Conservation (phyloP, 1,284 basidiomycete species). For the Chalciporus piperatoides region DNA sequence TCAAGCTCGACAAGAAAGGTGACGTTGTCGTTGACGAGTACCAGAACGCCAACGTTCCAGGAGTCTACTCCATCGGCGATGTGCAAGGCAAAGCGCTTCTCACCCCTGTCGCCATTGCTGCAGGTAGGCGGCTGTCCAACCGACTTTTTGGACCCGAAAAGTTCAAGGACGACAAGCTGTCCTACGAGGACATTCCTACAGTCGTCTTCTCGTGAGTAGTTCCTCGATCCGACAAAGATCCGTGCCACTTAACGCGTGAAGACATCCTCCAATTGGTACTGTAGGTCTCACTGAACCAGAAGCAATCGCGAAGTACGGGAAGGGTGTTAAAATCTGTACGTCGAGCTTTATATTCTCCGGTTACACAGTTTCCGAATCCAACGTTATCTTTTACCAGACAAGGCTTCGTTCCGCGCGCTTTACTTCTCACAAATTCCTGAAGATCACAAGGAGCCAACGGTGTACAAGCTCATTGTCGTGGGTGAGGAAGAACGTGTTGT, state of each 20-base stretch:
- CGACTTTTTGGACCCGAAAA: slow-evolving; percentile 84
- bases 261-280: slow-evolving; percentile 90
- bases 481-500: slow-evolving; percentile 93
- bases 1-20: slow-evolving; percentile 75
- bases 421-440: slow-evolving; percentile 88
- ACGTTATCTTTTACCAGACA: slow-evolving; percentile 43
- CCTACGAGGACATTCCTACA: slow-evolving; percentile 88
- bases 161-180: slow-evolving; percentile 85
- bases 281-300: slow-evolving; percentile 91
- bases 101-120: slow-evolving; percentile 98
- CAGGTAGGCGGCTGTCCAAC: slow-evolving; percentile 86
- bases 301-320: slow-evolving; percentile 84
- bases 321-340: slow-evolving; percentile 87
- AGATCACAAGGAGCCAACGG: slow-evolving; percentile 86
- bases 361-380: not conserved
- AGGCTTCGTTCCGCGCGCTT: slow-evolving; percentile 77
- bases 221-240: not conserved
- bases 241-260: slow-evolving; percentile 30
- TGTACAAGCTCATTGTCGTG: slow-evolving; percentile 87
- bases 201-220: slow-evolving; percentile 90
- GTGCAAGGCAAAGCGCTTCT: slow-evolving; percentile 88
- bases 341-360: slow-evolving; percentile 11
- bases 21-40: slow-evolving; percentile 90
- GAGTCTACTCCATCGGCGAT: slow-evolving; percentile 87
- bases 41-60: slow-evolving; percentile 76